Evolutionary conservation across 306 rosid genomes (phyloP).

Genomic region (Ammopiptanthus mongolicus): DNA sequence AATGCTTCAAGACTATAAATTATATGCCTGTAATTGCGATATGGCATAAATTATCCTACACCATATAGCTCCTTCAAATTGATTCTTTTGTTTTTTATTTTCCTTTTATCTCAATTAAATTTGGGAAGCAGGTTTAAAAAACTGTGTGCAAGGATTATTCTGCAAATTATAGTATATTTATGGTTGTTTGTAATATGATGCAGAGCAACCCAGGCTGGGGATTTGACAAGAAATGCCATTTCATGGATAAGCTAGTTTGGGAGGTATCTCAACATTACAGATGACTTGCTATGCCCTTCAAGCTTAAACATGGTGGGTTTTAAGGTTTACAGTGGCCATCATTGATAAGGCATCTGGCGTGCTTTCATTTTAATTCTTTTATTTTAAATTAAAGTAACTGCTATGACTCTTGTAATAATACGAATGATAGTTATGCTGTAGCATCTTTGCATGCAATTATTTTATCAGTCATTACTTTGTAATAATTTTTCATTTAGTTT

Average conservation of each 20-base stretch:
- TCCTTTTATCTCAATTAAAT: background rate
- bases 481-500: slow-evolving; percentile 13
- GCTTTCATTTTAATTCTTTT: background rate
- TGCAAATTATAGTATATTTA: slow-evolving; percentile 1
- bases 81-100: background rate
- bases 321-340: background rate
- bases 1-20: background rate
- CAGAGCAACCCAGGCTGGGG: slow-evolving; percentile 99
- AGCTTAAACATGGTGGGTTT: slow-evolving; percentile 2
- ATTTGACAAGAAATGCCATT: slow-evolving; percentile 78
- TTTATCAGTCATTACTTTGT: slow-evolving; percentile 8
- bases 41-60: background rate
- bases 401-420: slow-evolving; percentile 16
- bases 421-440: background rate
- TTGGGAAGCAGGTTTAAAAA: background rate
- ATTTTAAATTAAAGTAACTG: background rate
- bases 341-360: background rate
- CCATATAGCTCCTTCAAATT: background rate
- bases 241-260: slow-evolving; percentile 76
- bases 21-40: background rate
- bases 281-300: slow-evolving; percentile 25
- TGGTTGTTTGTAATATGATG: slow-evolving; percentile 25
- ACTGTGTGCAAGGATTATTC: background rate
- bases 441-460: slow-evolving; percentile 11
- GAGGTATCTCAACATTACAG: slow-evolving; percentile 65